Evolutionary conservation across 2,329 filamentous ascomycete species (phyloP), one percentile per base, ranked within the genome.

Genomic region (Akanthomyces muscarius): DNA sequence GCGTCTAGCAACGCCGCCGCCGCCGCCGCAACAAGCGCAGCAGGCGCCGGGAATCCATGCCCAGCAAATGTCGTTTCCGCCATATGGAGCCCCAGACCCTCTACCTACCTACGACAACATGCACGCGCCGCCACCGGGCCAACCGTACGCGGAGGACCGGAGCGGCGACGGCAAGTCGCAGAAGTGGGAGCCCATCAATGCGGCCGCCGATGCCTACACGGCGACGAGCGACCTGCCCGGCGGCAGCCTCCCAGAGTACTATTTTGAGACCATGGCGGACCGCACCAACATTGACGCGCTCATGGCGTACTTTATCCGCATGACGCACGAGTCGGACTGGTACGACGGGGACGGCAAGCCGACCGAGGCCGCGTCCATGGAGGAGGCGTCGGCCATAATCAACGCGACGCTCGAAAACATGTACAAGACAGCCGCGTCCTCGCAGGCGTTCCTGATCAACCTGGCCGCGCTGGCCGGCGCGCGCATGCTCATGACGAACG

Each of bases 371-470:
- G 81, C 80, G 50, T 74, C 74, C 33, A 74, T 85, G 50, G 81
- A 83, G 6, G 85, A 88, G 68, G 81, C 81, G 1, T 72, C 76
- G 13, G 83, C 81, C 36, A 76, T 88, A n/a, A 77, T 81, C 56
- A 78, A 82, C 63, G 75, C 80, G 50, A 78, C 82, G n/a, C 75
- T 87, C 28, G 79, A 82, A 61, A 80, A 80, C 60, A 77, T 87
- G 64, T 78, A 81, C 64, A 77, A 76, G 45, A 77, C 80, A 51
- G 81, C 84, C 0, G 72, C 76, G 1, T 82, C 78, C 13, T 79
- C 81, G 5, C 80, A 86, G 68, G 77, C 80, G 0, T 87, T 88
- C 66, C 73, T 88, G 14, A 81, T 86, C 66, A 87, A 86, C 68
- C 71, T 87, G 6, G 80, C 84, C 0, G 83, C 83, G 5, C 75